These are phyloP conservation scores for Scleroderma bovista DNA, from an alignment of 768 basidiomycete species.

Conservation along the genomic window DNA sequence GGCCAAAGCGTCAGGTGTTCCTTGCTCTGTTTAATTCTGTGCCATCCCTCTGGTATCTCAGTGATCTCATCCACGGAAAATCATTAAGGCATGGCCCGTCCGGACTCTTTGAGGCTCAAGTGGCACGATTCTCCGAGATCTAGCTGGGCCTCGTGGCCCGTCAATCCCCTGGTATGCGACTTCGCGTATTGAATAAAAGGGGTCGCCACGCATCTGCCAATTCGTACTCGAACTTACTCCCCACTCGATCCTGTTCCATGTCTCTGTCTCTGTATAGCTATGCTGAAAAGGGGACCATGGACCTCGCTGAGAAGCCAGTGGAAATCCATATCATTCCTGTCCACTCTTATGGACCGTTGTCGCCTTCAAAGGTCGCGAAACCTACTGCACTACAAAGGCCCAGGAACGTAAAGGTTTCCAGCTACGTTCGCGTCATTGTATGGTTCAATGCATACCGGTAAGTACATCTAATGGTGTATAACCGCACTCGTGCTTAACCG, in stretches of 20 bases:
- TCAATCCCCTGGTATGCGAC: too few relatives aligned
- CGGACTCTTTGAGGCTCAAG: background rate
- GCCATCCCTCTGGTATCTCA: too few relatives aligned
- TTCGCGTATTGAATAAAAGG: background rate
- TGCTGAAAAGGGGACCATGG: constrained; percentile 55
- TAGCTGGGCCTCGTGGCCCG: too few relatives aligned
- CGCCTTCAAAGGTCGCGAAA: constrained; percentile 31
- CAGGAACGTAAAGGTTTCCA: constrained; percentile 52
- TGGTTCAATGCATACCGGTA: constrained; percentile 83
- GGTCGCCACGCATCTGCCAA: background rate
- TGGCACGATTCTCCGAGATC: too few relatives aligned
- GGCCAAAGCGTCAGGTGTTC: too few relatives aligned
- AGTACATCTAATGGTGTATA: constrained; percentile 7
- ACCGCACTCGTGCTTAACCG: background rate
- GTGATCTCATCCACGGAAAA: background rate
- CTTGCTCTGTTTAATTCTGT: too few relatives aligned
- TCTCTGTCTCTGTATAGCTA: constrained; percentile 44
- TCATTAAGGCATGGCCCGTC: background rate
- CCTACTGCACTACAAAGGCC: constrained; percentile 33
- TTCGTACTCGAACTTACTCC: background rate
- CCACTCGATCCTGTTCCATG: constrained; percentile 27
- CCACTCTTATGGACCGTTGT: constrained; percentile 31
- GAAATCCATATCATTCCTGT: constrained; percentile 27
- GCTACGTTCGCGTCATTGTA: constrained; percentile 54
- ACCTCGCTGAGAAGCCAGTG: constrained; percentile 30